phyloP scores from a whole-genome alignment of 176 grass and related monocot genomes.

The Metroxylon sagu region DNA sequence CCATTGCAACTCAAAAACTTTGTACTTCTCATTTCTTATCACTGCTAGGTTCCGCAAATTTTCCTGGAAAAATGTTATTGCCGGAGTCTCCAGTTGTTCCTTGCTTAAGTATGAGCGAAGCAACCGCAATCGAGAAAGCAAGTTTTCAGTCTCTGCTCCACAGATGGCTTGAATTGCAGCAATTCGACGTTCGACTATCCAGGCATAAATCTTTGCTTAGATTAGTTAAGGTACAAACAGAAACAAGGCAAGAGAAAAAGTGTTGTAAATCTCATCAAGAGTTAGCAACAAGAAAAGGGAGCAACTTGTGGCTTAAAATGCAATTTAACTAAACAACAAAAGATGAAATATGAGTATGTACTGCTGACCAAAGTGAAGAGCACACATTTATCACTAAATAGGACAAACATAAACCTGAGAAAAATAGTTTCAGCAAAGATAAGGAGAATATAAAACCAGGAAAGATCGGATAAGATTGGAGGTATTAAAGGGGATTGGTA shows the following conservation, averaged over 20 bases:
- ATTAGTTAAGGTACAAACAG: too few relatives aligned
- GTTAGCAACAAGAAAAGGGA: neutral
- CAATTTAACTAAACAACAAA: too few relatives aligned
- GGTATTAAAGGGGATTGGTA: too few relatives aligned
- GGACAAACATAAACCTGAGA: too few relatives aligned
- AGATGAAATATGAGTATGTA: too few relatives aligned
- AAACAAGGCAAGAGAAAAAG: too few relatives aligned
- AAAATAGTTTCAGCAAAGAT: too few relatives aligned
- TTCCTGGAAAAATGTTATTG: conserved; percentile 64
- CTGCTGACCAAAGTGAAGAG: too few relatives aligned
- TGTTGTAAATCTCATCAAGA: too few relatives aligned
- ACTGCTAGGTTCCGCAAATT: conserved; percentile 51
- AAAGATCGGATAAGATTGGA: too few relatives aligned
- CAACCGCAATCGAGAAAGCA: conserved; percentile 39
- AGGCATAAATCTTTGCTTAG: neutral
- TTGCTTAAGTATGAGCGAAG: conserved; percentile 32
- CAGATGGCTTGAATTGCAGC: conserved; percentile 49
- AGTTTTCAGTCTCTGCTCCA: conserved; percentile 48
- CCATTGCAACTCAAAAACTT: conserved; percentile 58
- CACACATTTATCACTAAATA: too few relatives aligned
- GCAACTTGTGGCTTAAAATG: neutral
- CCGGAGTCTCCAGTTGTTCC: conserved; percentile 53
- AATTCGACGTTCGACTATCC: conserved; percentile 36
- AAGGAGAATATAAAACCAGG: too few relatives aligned
- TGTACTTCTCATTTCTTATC: conserved; percentile 32